Base-by-base conservation (phyloP, 2,329 filamentous ascomycete genomes). In the Colletotrichum tamarilloi region DNA sequence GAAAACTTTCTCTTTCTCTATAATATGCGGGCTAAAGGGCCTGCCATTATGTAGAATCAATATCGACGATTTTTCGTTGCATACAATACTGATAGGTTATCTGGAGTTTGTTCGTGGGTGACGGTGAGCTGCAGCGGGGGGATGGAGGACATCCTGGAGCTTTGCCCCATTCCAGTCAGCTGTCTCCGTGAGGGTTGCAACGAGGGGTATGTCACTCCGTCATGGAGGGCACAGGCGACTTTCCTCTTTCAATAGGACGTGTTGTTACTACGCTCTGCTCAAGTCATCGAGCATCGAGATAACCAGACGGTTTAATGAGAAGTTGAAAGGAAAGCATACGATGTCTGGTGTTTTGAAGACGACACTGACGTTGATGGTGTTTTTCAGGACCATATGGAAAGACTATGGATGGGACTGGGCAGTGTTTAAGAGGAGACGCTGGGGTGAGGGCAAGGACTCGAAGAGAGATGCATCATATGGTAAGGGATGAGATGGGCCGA, bases 21-120 rank as follows among this genome's bases (percentile, higher is more conserved):
- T 64, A 70, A 73, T 65, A 58, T 22, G 49, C 22, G n/a, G 58
- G 65, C 62, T 58, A 24, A 35, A 7, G 42, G 60, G 62, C 6
- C 42, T 26, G 24, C 24, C 46, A 38, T 35, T 65, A 63, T 68
- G 70, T 65, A 73, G 70, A 73, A 73, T 65, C 70, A 73, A 70
- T 73, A 38, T 70, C 26, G 57, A 49, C 59, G 57, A 62, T 68
- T 14, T 42, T 22, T 57, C 52, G 49, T 58, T 68, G 56, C 46
- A 52, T 63, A 35, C 42, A 52, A 46, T n/a, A 26, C 28, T 55
- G 62, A 38, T 8, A 6, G 6, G 14, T 26, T 32, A 19, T 28
- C 22, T 14, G 11, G 11, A n/a, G 16, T 24, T 19, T 3, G 28
- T 22, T 16, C 14, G 28, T 42, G 14, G 42, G 30, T 11, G 26